Evolutionary conservation across 176 grass and related monocot genomes (phyloP), one percentile per base, ranked within the genome.

Genomic region (Rhipidocladum racemiflorum): DNA sequence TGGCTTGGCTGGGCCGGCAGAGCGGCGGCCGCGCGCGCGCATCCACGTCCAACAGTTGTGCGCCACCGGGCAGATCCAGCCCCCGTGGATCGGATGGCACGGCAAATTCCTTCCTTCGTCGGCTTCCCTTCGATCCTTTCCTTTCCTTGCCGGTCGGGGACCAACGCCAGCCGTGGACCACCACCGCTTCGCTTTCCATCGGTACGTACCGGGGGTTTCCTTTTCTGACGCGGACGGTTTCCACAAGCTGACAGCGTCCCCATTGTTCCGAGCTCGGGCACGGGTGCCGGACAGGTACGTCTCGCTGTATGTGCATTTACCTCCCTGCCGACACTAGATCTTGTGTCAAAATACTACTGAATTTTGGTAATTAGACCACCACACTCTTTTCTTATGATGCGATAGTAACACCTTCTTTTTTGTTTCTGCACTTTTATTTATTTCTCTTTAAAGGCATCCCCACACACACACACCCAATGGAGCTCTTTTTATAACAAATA

Each of bases 241-340:
- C 21, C 10, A 3, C 40, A 67, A 36, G 20, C 20, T 4, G 69
- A 65, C 59, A 83, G 66, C 43, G 65, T 11, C 53, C 6, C 17
- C 25, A 0, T 18, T 60, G 14, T 25, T 36, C 5, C 53, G 39
- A 38, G 34, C 64, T 4, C 69, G 18, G 46, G 48, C 62, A 69
- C 49, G 36, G 7, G 5, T 17, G 49, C 61, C 23, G 70, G 12
- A 16, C 32, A 16, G 7, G 18, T 55, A 53, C 32, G 2, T 57
- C 13, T 23, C 4, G 53, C 53, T 59, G 35, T 36, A 11, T 7
- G 7, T 39, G 15, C 43, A 62, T 27, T 23, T 34, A n/a, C n/a
- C 21, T 6, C 23, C 30, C 32, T 80, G 76, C 84, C 84, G 84
- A 86, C 84, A 65, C 67, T 43, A 14, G 50, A 59, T 34, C 17